phyloP scores from a whole-genome alignment of 331 rosid species.

The Phaseolus coccineus region DNA sequence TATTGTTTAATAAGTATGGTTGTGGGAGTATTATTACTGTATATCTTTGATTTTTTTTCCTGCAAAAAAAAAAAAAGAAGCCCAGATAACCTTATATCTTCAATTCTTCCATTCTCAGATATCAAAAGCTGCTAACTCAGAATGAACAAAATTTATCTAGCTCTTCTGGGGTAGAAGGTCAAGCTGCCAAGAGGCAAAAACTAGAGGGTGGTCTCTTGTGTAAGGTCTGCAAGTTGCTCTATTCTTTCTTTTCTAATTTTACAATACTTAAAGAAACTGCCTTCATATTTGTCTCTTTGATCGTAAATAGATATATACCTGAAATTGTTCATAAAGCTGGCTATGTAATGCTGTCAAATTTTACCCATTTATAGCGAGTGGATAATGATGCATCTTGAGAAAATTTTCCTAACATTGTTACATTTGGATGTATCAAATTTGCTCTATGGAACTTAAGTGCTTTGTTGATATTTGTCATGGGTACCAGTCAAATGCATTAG shows the following conservation, averaged over 20 bases:
- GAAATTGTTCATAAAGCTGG: conserved; percentile 28
- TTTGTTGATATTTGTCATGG: conserved; percentile 7
- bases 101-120: conserved; percentile 55
- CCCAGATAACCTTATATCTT: not conserved
- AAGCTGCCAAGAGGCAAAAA: conserved; percentile 91
- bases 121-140: conserved; percentile 60
- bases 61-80: not conserved
- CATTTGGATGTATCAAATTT: conserved; percentile 18
- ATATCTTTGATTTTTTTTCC: conserved; percentile 24
- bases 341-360: not conserved
- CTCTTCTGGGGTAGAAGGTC: conserved; percentile 77
- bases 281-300: conserved; percentile 36
- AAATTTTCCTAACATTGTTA: conserved; percentile 1
- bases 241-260: conserved; percentile 32
- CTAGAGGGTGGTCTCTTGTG: conserved; percentile 82
- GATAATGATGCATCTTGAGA: conserved; percentile 10
- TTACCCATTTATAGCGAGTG: conserved; percentile 20
- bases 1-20: conserved; percentile 15
- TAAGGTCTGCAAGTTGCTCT: conserved; percentile 62
- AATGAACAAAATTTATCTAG: conserved; percentile 62
- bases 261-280: conserved; percentile 30
- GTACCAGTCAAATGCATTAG: not conserved
- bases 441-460: conserved; percentile 18
- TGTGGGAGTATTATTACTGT: conserved; percentile 10
- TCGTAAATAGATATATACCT: not conserved